Percentiles rank a stretch among this genome's conserved stretches.
These are phyloP conservation scores for Puccinia polysora DNA, from an alignment of 1,284 basidiomycete species.

Conservation along the genomic window DNA sequence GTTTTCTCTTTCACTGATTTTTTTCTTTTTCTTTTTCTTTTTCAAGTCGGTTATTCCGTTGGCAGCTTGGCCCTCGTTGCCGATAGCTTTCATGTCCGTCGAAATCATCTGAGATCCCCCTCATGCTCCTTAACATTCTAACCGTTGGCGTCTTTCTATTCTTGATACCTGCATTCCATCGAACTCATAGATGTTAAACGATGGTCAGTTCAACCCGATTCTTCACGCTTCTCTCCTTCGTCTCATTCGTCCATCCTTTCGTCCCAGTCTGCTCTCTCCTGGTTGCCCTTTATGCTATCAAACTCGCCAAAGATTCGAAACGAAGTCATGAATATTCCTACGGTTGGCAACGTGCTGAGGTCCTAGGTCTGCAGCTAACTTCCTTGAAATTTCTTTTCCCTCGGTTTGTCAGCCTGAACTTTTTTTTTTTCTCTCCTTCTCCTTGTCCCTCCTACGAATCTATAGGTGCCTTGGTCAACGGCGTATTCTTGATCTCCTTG, in stretches of 20 bases:
- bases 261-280: slow-evolving; percentile 91
- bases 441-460: not conserved
- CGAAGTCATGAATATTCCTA: slow-evolving; percentile 70
- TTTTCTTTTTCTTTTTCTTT: no score
- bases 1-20: no score
- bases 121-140: slow-evolving; percentile 1
- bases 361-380: slow-evolving; percentile 63
- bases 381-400: not conserved
- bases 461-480: slow-evolving; percentile 68
- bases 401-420: not conserved
- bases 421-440: slow-evolving; percentile 50
- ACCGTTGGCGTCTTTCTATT: not conserved
- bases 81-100: slow-evolving; percentile 90
- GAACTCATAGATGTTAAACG: slow-evolving; percentile 43
- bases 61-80: slow-evolving; percentile 64
- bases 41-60: slow-evolving; percentile 58
- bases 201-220: slow-evolving; percentile 29
- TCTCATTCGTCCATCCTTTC: slow-evolving; percentile 27
- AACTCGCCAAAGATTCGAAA: slow-evolving; percentile 49
- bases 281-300: slow-evolving; percentile 81
- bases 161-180: no score
- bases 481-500: slow-evolving; percentile 89
- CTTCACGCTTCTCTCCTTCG: slow-evolving; percentile 42
- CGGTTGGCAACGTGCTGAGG: slow-evolving; percentile 98
- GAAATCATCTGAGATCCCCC: not conserved